Percentiles rank a stretch among this genome's conserved stretches.
Evolutionary conservation across 2,329 filamentous ascomycete genomes (phyloP).

Genomic region (Herpotrichia juniperi): DNA sequence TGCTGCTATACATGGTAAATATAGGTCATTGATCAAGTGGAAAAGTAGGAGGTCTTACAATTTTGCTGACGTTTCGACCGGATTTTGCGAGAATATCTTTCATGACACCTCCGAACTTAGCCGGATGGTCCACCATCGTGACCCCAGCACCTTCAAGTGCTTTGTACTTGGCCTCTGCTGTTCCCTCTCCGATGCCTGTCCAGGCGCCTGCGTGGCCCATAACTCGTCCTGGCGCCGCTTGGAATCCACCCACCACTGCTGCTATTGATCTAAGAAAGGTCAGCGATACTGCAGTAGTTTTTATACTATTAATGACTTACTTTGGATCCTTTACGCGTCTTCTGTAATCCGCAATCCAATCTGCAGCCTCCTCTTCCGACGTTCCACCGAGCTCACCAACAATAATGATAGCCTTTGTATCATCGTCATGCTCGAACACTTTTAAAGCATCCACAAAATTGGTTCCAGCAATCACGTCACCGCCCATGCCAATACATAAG

Average conservation of each 20-base stretch:
- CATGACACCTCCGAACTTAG: constrained; percentile 73
- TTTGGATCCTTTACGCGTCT: constrained; percentile 65
- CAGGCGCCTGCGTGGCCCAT: constrained; percentile 86
- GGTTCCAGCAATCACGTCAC: constrained; percentile 76
- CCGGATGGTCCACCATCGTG: constrained; percentile 75
- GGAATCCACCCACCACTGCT: constrained; percentile 70
- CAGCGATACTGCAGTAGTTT: not conserved
- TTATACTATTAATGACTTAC: constrained; percentile 50
- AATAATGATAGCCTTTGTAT: constrained; percentile 74
- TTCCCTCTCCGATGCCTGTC: constrained; percentile 68
- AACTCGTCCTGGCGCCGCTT: constrained; percentile 67
- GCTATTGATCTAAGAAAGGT: constrained; percentile 67
- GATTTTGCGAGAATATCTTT: constrained; percentile 62
- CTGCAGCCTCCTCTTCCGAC: constrained; percentile 73
- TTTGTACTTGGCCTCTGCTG: constrained; percentile 68
- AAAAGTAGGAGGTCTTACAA: constrained; percentile 28
- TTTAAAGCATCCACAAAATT: constrained; percentile 73
- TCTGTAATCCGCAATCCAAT: constrained; percentile 73
- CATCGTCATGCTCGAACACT: constrained; percentile 68
- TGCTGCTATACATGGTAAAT: constrained; percentile 30
- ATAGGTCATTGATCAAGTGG: constrained; percentile 4
- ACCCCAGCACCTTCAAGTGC: constrained; percentile 70
- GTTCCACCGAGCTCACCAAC: constrained; percentile 76
- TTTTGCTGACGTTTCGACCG: constrained; percentile 48
- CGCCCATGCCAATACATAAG: constrained; percentile 77